Evolutionary conservation across 768 basidiomycete species (phyloP), one percentile per base, ranked within the genome.

Genomic region (Phylloporus rhodoxanthus): DNA sequence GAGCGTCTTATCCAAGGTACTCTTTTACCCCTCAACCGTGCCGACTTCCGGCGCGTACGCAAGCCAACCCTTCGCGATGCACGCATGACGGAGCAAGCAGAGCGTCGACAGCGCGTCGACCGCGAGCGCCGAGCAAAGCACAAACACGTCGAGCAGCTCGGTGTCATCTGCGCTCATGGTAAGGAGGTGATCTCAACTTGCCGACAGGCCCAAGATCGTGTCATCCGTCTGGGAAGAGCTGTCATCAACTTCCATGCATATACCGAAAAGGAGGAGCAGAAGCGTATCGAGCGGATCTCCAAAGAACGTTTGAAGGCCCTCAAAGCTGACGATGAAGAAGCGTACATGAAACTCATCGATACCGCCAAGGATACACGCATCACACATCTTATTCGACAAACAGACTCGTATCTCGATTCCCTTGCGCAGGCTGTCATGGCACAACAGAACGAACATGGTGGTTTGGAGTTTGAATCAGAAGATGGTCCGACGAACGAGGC

Each of bases 281-380:
- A 93, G 67, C 81, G 95, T 23, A 88, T 99, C 57, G 96, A 98
- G 71, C 77, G 92, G 48, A 83, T 99, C 39, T 84, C 88, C 40
- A 98, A 98, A 74, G 96, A 98, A 68, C 92, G 94, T 89, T 73
- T 99, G 55, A 92, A 90, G 73, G 96, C 95, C 8, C 82, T 98
- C 58, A 93, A 95, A 71, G 88, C 88, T 25, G 94, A 98, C 64
- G 95, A 99, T 72, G 96, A 99, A 74, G 96, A 97, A 70, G 94
- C 91, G n/a, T 99, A 99, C 70, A 86, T 97, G 81, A 93, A 93
- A 65, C 87, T 99, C 61, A 91, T 99, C 61, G 96, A 98, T 68
- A 96, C 94, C 15, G 95, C 95, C 50, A 99, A 99, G 68, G 96
- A 99, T 62, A 97, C 95, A 9, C 87, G 96, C 69, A 97, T 99